These are phyloP conservation scores for Begonia masoniana DNA, from an alignment of 306 rosid genomes.

Conservation along the genomic window DNA sequence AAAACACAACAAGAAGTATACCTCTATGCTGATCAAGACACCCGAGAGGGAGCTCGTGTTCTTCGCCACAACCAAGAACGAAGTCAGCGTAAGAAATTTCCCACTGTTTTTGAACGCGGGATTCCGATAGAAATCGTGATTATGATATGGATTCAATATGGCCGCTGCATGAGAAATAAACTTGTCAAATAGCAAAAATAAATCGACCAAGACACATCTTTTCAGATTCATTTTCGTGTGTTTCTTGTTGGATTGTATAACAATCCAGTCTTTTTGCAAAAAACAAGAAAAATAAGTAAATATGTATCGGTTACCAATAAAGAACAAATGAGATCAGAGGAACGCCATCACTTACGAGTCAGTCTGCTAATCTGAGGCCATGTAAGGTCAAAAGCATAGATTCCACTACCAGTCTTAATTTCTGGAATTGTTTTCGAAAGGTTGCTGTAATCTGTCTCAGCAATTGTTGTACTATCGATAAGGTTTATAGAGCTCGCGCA, in stretches of 20 bases:
- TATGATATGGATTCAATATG: constrained; percentile 33
- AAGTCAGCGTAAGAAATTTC: constrained; percentile 33
- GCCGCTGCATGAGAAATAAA: constrained; percentile 35
- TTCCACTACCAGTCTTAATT: constrained; percentile 43
- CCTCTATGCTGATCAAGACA: constrained; percentile 66
- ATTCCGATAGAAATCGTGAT: constrained; percentile 37
- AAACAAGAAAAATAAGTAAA: too few species aligned
- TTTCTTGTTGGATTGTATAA: too few species aligned
- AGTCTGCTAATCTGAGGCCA: constrained; percentile 50
- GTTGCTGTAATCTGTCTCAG: constrained; percentile 31
- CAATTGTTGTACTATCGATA: constrained; percentile 45
- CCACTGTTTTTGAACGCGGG: constrained; percentile 37
- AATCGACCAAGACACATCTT: too few species aligned
- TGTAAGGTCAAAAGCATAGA: constrained; percentile 54
- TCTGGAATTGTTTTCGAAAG: constrained; percentile 25
- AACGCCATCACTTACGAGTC: constrained; percentile 39
- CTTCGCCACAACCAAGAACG: constrained; percentile 66
- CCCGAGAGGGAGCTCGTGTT: constrained; percentile 52
- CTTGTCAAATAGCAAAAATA: background rate
- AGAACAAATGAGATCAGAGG: background rate
- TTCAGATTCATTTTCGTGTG: too few species aligned
- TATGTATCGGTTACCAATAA: background rate
- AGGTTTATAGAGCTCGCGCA: constrained; percentile 69
- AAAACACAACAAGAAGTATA: background rate
- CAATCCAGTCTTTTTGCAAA: too few species aligned